phyloP scores from a whole-genome alignment of 2,329 filamentous ascomycete genomes.

The Cytospora piceae region DNA sequence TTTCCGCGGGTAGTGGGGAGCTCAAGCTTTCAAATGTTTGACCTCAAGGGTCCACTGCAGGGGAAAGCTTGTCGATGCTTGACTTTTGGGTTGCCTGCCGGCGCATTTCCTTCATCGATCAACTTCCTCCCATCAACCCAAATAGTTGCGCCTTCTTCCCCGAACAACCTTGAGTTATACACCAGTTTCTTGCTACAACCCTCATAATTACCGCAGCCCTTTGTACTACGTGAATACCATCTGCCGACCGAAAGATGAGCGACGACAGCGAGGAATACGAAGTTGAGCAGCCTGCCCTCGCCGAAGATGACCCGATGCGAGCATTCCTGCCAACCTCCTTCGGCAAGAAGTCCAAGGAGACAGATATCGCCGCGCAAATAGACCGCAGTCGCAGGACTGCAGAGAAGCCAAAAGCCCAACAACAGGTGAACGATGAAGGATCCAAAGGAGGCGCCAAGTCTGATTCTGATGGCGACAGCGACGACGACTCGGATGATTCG shows the following conservation, averaged over 20 bases:
- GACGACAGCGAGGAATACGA: slow-evolving; percentile 65
- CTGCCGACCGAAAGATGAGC: slow-evolving; percentile 50
- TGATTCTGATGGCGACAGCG: slow-evolving; percentile 39
- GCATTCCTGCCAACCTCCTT: slow-evolving; percentile 82
- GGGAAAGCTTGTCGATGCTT: slow-evolving; percentile 1
- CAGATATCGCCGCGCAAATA: slow-evolving; percentile 80
- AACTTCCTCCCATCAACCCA: background rate
- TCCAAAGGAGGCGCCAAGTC: slow-evolving; percentile 33
- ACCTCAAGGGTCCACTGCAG: background rate
- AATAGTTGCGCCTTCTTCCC: background rate
- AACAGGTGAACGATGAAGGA: slow-evolving; percentile 38
- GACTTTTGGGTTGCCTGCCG: slow-evolving; percentile 8
- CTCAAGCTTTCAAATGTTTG: slow-evolving; percentile 1
- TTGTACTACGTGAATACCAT: background rate
- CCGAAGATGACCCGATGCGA: slow-evolving; percentile 70
- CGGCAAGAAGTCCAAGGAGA: slow-evolving; percentile 76
- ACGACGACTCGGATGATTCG: slow-evolving; percentile 55
- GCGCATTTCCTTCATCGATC: slow-evolving; percentile 3
- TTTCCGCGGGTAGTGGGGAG: slow-evolving; percentile 16
- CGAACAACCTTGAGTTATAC: background rate
- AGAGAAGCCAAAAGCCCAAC: slow-evolving; percentile 40
- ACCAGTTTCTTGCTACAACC: background rate
- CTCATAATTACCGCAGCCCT: background rate
- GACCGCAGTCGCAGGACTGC: slow-evolving; percentile 71
- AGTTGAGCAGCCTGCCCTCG: slow-evolving; percentile 58